Percentiles rank a stretch among this genome's conserved stretches.
phyloP scores from a whole-genome alignment of 148 eudicot genomes.

The Camellia lanceoleosa region DNA sequence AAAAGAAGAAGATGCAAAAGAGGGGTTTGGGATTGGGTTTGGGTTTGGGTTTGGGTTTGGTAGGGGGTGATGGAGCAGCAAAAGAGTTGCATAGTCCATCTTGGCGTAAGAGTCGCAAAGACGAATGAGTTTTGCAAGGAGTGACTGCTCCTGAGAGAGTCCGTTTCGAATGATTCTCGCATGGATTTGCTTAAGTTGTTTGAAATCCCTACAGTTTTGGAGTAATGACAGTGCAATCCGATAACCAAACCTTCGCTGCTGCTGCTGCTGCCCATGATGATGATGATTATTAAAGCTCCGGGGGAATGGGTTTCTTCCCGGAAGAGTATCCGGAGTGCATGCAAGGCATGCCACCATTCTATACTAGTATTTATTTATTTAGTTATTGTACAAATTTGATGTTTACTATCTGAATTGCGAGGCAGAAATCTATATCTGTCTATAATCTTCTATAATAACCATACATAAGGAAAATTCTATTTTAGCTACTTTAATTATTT shows the following conservation, averaged over 20 bases:
- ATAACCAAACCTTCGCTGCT: conserved; percentile 4
- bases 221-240: conserved; percentile 35
- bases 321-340: conserved; percentile 19
- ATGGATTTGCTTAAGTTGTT: conserved; percentile 58
- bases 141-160: conserved; percentile 24
- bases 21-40: too few relatives aligned
- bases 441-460: too few relatives aligned
- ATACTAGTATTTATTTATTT: neutral
- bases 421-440: too few relatives aligned
- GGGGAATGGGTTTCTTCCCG: conserved; percentile 7
- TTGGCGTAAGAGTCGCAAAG: conserved; percentile 37
- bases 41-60: too few relatives aligned
- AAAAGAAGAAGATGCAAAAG: conserved; percentile 13
- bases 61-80: conserved; percentile 33
- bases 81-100: conserved; percentile 36
- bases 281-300: neutral
- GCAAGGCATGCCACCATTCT: conserved; percentile 20
- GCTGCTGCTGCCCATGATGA: neutral
- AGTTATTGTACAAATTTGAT: too few relatives aligned
- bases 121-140: conserved; percentile 34
- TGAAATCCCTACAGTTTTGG: conserved; percentile 32
- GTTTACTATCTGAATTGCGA: too few relatives aligned
- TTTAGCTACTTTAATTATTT: too few relatives aligned
- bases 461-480: too few relatives aligned
- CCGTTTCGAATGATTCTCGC: conserved; percentile 41